Evolutionary conservation across 1,139 yeast species (phyloP), one percentile per base, ranked within the genome.

Genomic region (Suhomyces choctaworum): DNA sequence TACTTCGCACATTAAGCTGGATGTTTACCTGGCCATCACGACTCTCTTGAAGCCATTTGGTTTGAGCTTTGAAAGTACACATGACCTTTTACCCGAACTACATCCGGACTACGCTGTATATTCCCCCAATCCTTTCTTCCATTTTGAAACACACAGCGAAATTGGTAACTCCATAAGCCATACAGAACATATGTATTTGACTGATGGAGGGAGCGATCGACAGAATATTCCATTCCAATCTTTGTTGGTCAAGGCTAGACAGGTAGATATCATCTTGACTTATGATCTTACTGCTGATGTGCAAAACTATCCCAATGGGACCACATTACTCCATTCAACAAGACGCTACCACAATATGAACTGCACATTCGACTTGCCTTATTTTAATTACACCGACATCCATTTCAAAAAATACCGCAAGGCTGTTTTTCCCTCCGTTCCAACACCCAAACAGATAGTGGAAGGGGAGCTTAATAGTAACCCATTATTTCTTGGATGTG

Each of bases 51-150:
- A 64, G 32, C 52, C 71, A 0, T 76, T 78, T 56, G 82, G 82
- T 0, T 46, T 78, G 8, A 65, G 68, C 40, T 31, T 54, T 16
- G 49, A 50, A 30, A 32, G 48, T 46, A 43, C 44, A 12, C 40
- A 54, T 3, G 28, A 48, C 16, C 46, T 48, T 7, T 34, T 42
- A n/a, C 66, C 68, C 1, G 55, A 52, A 33, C 41, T 52, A 11
- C 70, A 71, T 26, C 76, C 86, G 8, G 92, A 84, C 48, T 82
- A 80, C 56, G 92, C 95, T 1, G 56, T 83, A 4, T 76, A 72
- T 59, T 64, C 76, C 9, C 95, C 95, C 4, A 88, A 86, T 47
- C 96, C 96, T 4, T 89, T 85, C 57, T 71, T 58, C 41, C 66
- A 64, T 11, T 63, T 55, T 34, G 26, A 50, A 22, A 34, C 27